Evolutionary conservation across 116 monocot genomes (phyloP), one percentile per base, ranked within the genome.

Genomic region (Cymodocea nodosa): DNA sequence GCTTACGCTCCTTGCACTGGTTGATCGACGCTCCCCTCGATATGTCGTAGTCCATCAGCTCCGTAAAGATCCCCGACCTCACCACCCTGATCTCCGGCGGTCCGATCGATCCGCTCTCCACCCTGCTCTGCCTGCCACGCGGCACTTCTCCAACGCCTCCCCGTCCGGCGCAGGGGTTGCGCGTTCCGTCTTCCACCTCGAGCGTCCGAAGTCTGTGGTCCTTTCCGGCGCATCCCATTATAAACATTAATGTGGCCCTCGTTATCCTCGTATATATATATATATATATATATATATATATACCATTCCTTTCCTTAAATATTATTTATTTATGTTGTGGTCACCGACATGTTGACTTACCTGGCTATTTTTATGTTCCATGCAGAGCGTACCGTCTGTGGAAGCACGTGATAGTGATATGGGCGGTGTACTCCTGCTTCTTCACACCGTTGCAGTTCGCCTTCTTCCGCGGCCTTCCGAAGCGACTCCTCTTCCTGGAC

Each of bases 381-480:
- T 81, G 69, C 78, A 94, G 94, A 69, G 73, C 73, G 63, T 90
- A 85, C 63, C 68, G 62, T 24, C 9, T 77, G 13, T 94, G 94
- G 94, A 81, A 64, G 25, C 52, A 75, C 54, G 70, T 90, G 60
- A 94, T 94, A 73, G 65, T 94, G 34, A 14, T 77, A 11, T 89
- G 84, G 94, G 94, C 90, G 17, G 74, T 85, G 50, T 90, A 89
- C 76, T 90, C 90, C 0, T 90, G 90, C 53, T 80, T 84, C 79
- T 94, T 94, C 84, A 94, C 94, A 6, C 94, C 94, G 15, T 35
- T 94, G 55, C 90, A 94, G 68, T 94, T 94, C 56, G 94, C 84
- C 22, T 94, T 94, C 77, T 94, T 94, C 81, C 71, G 90, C 11
- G 94, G 94, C 0, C 85, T 94, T 25, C 94, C 84, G 10, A 36